These are phyloP conservation scores for Chrysoporthe deuterocubensis DNA, from an alignment of 2,329 filamentous ascomycete species.

Conservation along the genomic window DNA sequence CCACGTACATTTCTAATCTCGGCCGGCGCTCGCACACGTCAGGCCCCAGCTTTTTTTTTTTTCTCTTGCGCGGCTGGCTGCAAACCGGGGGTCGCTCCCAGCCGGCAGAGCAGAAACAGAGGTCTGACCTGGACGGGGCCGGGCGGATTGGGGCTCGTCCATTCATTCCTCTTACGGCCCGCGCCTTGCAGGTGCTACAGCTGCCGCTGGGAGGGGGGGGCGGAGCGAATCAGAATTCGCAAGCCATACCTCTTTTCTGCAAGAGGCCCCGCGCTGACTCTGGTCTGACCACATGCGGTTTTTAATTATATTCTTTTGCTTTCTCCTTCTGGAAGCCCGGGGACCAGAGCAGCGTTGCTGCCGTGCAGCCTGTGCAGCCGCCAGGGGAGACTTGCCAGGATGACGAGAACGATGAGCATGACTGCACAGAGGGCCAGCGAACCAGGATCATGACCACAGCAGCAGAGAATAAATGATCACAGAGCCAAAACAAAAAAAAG, in stretches of 20 bases:
- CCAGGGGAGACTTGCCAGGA: background rate
- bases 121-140: background rate
- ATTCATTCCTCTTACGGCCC: too few relatives aligned
- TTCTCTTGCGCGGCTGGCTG: background rate
- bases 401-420: background rate
- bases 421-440: background rate
- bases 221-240: too few relatives aligned
- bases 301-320: background rate
- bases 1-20: background rate
- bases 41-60: background rate
- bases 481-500: too few relatives aligned
- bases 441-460: background rate
- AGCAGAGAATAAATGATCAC: background rate
- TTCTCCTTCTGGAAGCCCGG: background rate
- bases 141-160: too few relatives aligned
- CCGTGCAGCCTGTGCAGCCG: background rate
- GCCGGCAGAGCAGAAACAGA: slow-evolving; percentile 5
- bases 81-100: background rate
- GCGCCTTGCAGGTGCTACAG: too few relatives aligned
- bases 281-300: background rate
- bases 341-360: background rate
- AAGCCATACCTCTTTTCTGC: too few relatives aligned
- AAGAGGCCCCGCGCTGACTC: background rate
- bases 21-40: background rate
- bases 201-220: too few relatives aligned